Base-by-base conservation (phyloP, 2,329 filamentous ascomycete genomes). In the Aspergillus costaricaensis region DNA sequence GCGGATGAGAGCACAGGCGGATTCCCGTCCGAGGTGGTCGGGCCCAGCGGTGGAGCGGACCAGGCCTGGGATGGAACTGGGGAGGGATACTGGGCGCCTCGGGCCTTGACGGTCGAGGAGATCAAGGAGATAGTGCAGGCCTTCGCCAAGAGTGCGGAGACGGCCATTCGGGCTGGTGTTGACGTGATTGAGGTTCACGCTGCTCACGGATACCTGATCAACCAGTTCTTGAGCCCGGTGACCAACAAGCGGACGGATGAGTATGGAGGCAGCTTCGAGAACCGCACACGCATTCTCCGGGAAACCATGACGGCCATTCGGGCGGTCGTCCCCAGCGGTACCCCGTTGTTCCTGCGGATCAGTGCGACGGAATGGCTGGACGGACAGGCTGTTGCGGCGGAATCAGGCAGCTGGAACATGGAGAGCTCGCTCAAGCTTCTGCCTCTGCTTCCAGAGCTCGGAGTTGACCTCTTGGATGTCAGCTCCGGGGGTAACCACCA, bases 171-270 rank as follows among this genome's bases (percentile, higher is more conserved):
- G 65, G 88, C 87, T 3, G 91, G 91, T 0, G 84, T 92, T 55
- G 91, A 96, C 71, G 82, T 87, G 4, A 88, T 95, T 61, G 91
- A 95, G 74, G 85, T 95, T 38, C 91, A 94, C 77, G 85, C 82
- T 61, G 91, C 90, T 0, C 91, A 94, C 70, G 91, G 91, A 1
- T 94, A 93, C 70, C 82, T 95, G 0, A 76, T 93, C 1, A 85
- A 88, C 68, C 74, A 81, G 6, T 94, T 94, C 78, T 63, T 92
- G 4, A 88, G 85, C 1, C 90, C 90, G 0, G 83, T 84, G 1
- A 83, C 83, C 21, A 95, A 95, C 76, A 78, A 83, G 59, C 83
- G 91, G 14, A 89, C 79, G 0, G 84, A 86, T 66, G 68, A 75
- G 48, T 86, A 82, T 68, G 77, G 81, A 52, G 77, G 83, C 62